Conservation (phyloP, 2,329 filamentous ascomycete species). For the Simplicillium aogashimaense region DNA sequence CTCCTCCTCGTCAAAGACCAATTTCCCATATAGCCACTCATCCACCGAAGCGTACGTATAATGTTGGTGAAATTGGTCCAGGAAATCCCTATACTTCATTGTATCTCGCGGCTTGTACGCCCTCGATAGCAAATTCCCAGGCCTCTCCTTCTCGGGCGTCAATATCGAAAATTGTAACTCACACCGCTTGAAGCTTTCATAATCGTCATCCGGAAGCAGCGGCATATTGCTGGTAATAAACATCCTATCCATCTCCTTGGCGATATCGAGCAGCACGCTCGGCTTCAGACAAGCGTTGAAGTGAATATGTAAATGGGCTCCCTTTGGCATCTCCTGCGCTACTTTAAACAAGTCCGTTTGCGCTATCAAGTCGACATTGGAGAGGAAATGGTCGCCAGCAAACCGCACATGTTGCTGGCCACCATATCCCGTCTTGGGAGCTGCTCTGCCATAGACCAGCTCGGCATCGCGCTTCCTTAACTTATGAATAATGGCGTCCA, state of each 20-base stretch:
- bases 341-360: constrained; percentile 47
- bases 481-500: constrained; percentile 27
- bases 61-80: constrained; percentile 21
- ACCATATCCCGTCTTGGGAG: constrained; percentile 22
- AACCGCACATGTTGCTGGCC: constrained; percentile 35
- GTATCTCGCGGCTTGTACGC: constrained; percentile 33
- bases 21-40: constrained; percentile 51
- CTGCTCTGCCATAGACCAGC: constrained; percentile 23
- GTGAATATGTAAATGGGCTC: constrained; percentile 63
- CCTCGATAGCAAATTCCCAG: constrained; percentile 36
- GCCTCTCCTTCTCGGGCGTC: constrained; percentile 19
- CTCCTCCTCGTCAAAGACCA: constrained; percentile 52
- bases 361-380: constrained; percentile 42
- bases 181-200: constrained; percentile 36
- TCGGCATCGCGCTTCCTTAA: constrained; percentile 25
- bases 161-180: constrained; percentile 55
- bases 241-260: constrained; percentile 51
- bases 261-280: constrained; percentile 44
- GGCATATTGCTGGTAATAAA: constrained; percentile 52
- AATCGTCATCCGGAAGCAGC: constrained; percentile 29
- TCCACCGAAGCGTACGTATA: constrained; percentile 20
- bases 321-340: constrained; percentile 56
- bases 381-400: constrained; percentile 47
- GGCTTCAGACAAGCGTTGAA: constrained; percentile 67
- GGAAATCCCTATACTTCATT: constrained; percentile 33